Percentiles rank a stretch among this genome's conserved stretches.
Evolutionary conservation across 2,329 filamentous ascomycete species (phyloP).

Genomic region (Byssochlamys sp.): DNA sequence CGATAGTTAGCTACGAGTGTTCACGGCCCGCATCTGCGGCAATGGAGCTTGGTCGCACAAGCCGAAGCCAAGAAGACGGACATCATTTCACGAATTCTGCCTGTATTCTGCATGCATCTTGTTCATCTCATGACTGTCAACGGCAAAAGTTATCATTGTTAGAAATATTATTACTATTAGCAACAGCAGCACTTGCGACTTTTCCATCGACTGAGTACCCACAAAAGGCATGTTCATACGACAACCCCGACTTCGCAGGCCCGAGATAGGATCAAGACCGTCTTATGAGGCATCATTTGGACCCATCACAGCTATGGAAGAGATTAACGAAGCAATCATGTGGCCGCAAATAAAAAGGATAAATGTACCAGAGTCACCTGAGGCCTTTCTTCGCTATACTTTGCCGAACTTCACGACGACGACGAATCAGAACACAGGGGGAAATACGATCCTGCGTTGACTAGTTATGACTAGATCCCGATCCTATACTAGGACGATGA

Average conservation of each 20-base stretch:
- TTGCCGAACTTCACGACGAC: not conserved
- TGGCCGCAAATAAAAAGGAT: not conserved
- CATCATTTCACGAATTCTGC: not conserved
- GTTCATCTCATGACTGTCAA: not conserved
- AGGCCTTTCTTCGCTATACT: not conserved
- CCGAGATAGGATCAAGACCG: not conserved
- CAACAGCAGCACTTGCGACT: too few relatives aligned
- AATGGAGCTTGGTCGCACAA: not conserved
- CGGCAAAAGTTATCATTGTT: not conserved
- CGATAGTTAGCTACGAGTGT: too few relatives aligned
- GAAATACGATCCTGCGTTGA: not conserved
- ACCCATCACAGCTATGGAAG: not conserved
- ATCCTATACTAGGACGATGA: not conserved
- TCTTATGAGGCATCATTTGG: not conserved
- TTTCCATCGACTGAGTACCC: not conserved
- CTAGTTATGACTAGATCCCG: not conserved
- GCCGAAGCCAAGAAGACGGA: not conserved
- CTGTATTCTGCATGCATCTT: not conserved
- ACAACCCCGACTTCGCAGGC: not conserved
- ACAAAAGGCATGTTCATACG: not conserved
- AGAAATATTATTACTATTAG: not conserved
- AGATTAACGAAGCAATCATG: not conserved
- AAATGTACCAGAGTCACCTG: not conserved
- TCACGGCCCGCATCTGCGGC: not conserved
- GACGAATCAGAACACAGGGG: not conserved